Conservation (phyloP, 441 rosid genomes). For the Adansonia rubrostipa region DNA sequence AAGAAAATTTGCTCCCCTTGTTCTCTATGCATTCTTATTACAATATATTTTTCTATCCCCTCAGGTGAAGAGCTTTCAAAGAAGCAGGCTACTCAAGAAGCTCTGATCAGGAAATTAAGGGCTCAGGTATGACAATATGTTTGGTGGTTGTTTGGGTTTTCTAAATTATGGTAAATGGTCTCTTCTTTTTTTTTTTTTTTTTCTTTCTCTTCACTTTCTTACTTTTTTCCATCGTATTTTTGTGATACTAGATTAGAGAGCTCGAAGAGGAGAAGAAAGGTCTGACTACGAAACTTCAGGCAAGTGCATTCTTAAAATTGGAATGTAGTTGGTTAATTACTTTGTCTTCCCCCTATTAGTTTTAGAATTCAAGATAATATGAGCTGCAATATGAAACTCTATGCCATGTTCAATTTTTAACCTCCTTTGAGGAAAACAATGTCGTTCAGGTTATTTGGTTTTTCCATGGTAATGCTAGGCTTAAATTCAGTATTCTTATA, state of each 20-base stretch:
- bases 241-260: slow-evolving; percentile 79
- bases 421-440: neutral
- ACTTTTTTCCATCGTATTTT: neutral
- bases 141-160: slow-evolving; percentile 24
- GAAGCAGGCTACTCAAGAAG: slow-evolving; percentile 97
- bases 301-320: slow-evolving; percentile 41
- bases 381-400: neutral
- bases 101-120: slow-evolving; percentile 92
- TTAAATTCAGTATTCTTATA: neutral
- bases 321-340: slow-evolving; percentile 13
- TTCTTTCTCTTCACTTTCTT: slow-evolving; percentile 29
- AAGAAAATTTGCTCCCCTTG: neutral
- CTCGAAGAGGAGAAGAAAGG: slow-evolving; percentile 99
- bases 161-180: neutral
- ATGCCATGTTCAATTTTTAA: neutral
- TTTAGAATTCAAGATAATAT: neutral
- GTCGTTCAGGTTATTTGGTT: neutral
- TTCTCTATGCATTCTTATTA: neutral
- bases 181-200: slow-evolving; percentile 6
- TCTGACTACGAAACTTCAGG: slow-evolving; percentile 92
- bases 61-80: slow-evolving; percentile 99
- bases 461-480: neutral
- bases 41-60: slow-evolving; percentile 29
- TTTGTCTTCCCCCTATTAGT: neutral
- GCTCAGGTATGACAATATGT: slow-evolving; percentile 69